phyloP scores from a whole-genome alignment of 495 filamentous ascomycete species.

The Amorphotheca resinae region DNA sequence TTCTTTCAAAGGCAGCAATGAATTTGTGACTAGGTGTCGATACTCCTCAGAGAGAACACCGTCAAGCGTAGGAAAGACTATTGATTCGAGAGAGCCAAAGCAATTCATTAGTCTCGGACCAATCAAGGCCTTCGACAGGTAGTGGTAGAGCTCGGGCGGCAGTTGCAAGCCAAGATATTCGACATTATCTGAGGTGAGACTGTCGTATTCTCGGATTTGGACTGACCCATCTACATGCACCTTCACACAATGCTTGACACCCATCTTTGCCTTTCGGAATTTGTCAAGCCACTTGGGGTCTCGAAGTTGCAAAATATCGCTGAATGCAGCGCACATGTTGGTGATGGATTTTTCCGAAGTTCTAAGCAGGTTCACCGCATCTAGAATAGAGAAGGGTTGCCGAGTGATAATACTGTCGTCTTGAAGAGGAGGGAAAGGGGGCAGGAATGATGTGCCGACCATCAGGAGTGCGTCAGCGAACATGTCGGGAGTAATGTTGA shows the following conservation, averaged over 20 bases:
- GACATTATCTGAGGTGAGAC: conserved; percentile 67
- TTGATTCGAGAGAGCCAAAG: conserved; percentile 63
- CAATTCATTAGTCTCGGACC: conserved; percentile 69
- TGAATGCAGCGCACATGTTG: conserved; percentile 52
- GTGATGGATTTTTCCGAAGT: conserved; percentile 48
- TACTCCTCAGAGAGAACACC: conserved; percentile 71
- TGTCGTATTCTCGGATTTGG: conserved; percentile 53
- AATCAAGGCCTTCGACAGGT: conserved; percentile 72
- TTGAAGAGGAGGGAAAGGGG: conserved; percentile 62
- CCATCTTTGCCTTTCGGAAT: conserved; percentile 71
- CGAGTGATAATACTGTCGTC: conserved; percentile 32
- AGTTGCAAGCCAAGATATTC: conserved; percentile 82
- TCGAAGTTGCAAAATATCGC: conserved; percentile 55
- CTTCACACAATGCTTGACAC: conserved; percentile 62
- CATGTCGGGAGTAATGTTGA: conserved; percentile 55
- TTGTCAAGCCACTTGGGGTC: conserved; percentile 69
- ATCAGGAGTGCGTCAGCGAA: conserved; percentile 79
- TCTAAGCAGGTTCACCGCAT: conserved; percentile 61
- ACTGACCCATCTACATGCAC: conserved; percentile 65
- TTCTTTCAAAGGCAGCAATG: conserved; percentile 58
- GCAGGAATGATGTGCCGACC: conserved; percentile 68
- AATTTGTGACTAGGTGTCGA: conserved; percentile 57
- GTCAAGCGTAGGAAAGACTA: conserved; percentile 67
- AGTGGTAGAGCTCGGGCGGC: conserved; percentile 84
- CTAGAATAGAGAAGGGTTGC: conserved; percentile 46